phyloP scores from a whole-genome alignment of 1,284 basidiomycete species.

The Ceratobasidium papillatum region DNA sequence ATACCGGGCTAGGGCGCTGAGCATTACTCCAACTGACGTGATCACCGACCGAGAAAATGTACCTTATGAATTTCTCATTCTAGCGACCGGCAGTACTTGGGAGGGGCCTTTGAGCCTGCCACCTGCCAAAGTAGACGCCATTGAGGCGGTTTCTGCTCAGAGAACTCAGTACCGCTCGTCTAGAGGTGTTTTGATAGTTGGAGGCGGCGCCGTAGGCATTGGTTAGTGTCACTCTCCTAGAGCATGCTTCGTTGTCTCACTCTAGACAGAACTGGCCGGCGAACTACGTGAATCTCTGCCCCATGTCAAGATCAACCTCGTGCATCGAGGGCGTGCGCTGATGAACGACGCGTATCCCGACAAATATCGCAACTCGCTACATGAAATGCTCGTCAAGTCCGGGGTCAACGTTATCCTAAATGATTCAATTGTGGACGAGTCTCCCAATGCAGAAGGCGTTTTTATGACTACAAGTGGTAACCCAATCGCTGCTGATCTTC shows the following conservation, averaged over 20 bases:
- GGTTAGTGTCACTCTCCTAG: slow-evolving; percentile 55
- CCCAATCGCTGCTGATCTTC: slow-evolving; percentile 13
- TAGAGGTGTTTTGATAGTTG: slow-evolving; percentile 63
- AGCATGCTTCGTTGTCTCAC: not conserved
- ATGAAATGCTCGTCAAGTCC: slow-evolving; percentile 55
- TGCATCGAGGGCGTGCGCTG: slow-evolving; percentile 62
- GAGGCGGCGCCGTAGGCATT: slow-evolving; percentile 69
- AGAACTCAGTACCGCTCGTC: slow-evolving; percentile 59
- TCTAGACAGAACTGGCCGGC: slow-evolving; percentile 60
- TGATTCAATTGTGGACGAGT: slow-evolving; percentile 51
- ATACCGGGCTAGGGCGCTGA: slow-evolving; percentile 18
- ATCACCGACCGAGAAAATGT: slow-evolving; percentile 39
- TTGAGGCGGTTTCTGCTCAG: slow-evolving; percentile 56
- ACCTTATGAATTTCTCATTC: slow-evolving; percentile 54
- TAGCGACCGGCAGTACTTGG: slow-evolving; percentile 68
- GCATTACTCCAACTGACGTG: slow-evolving; percentile 19
- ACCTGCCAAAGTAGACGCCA: slow-evolving; percentile 52
- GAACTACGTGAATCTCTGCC: slow-evolving; percentile 66
- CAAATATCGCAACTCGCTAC: slow-evolving; percentile 62
- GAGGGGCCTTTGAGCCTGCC: slow-evolving; percentile 61
- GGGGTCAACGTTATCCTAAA: slow-evolving; percentile 63
- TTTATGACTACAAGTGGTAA: not conserved
- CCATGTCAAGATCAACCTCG: slow-evolving; percentile 68
- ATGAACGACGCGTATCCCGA: slow-evolving; percentile 67
- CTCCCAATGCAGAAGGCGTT: not conserved